phyloP scores from a whole-genome alignment of 257 asterid genomes.

The Craterostigma plantagineum region DNA sequence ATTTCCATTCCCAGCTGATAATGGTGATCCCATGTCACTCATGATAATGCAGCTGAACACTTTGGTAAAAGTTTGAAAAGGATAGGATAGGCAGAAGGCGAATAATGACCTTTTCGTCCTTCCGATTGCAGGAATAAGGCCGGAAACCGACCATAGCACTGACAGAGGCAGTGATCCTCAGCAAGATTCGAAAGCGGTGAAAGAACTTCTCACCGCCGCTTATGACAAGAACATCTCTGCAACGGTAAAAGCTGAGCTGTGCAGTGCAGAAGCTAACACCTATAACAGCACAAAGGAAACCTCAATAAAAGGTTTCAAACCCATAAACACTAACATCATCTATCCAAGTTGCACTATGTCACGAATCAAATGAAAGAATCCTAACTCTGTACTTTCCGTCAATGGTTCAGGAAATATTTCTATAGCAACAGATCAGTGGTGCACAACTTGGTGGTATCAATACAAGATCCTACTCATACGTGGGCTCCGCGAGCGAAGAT shows the following conservation, averaged over 20 bases:
- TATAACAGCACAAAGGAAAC: conserved; percentile 28
- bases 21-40: no score
- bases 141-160: conserved; percentile 28
- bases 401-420: neutral
- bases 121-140: conserved; percentile 55
- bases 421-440: conserved; percentile 48
- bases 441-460: conserved; percentile 86
- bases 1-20: no score
- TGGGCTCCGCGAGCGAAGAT: conserved; percentile 78
- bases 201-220: conserved; percentile 58
- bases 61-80: no score
- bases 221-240: conserved; percentile 69
- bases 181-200: conserved; percentile 37
- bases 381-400: neutral
- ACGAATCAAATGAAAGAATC: neutral
- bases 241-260: conserved; percentile 63
- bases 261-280: conserved; percentile 37
- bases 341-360: no score
- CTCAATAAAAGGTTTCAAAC: conserved; percentile 16
- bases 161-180: conserved; percentile 26
- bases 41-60: neutral
- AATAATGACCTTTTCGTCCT: neutral
- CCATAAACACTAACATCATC: neutral
- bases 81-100: neutral
- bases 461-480: conserved; percentile 65